Evolutionary conservation across 2,329 filamentous ascomycete genomes (phyloP), one percentile per base, ranked within the genome.

Genomic region (Pyrenochaeta sp.): DNA sequence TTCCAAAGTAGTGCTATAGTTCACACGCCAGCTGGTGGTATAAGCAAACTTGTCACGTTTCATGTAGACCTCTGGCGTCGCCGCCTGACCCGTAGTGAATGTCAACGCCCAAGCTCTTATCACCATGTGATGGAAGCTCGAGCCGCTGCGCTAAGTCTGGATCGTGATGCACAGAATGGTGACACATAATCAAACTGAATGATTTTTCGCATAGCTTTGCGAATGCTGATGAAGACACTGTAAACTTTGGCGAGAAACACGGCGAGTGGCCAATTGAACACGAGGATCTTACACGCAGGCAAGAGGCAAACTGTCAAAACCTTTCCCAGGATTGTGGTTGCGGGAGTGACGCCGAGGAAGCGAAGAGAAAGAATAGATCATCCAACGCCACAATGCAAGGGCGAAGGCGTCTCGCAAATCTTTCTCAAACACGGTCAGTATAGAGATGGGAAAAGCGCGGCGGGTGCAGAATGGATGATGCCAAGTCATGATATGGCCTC

Each of bases 11-110:
- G 27, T 42, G n/a, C 15, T 18, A 29, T 43, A 44, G 11, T 27
- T 39, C 40, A 50, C 49, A 39, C 23, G 23, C 41, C 33, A 36
- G 7, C 45, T n/a, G 29, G 45, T 49, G 46, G 52, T 54, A 48
- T 37, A 51, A 51, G 50, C 49, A 56, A 61, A 60, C 49, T 45
- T 53, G 60, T 54, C 56, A 58, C 46, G 61, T 66, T 66, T 64
- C 60, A 66, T 42, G 49, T 64, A 48, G 30, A 40, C 30, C 43
- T 27, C 48, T 39, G 45, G 21, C 32, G 43, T 21, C 36, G 41
- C 43, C 41, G 36, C 35, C 37, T 23, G 44, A 27, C 31, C 54
- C 54, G 42, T n/a, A 17, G 15, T n/a, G 32, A 29, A 15, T 30
- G 12, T 23, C 35, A 21, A 30, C 23, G n/a, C n/a, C 18, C 27